Evolutionary conservation across 148 eudicot species (phyloP), one percentile per base, ranked within the genome.

Genomic region (Dianthus caryophyllus): DNA sequence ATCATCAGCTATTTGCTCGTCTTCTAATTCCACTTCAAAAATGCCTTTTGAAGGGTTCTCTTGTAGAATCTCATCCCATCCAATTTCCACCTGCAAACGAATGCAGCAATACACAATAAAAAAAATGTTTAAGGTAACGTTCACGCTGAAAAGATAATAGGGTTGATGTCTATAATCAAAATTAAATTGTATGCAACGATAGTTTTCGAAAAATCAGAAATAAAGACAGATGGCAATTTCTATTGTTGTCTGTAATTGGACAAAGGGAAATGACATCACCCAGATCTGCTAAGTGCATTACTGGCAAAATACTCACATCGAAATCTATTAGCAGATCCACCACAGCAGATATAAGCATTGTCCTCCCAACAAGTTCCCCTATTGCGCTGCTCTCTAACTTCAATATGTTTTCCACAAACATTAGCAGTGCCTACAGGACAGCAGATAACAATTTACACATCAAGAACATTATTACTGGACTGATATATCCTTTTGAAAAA

Each of bases 21-120:
- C 96, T 81, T 88, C 99, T 50, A 94, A 79, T 77, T 94, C 97
- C 86, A 94, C 77, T 74, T 90, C 90, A 82, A 94, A 94, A 61
- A 94, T 88, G 67, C 90, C 89, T 84, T 88, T 94, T 50, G 74
- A 75, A 46, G 91, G 81, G 41, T 94, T 89, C 58, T 90, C 96
- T 49, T 73, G 79, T 25, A 84, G 57, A 78, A 88, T 81, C 13
- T 87, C 90, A 69, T 87, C 84, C 97, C 97, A 91, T 43, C 75
- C 81, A 77, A 94, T 83, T 69, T 80, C 83, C 77, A 90, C 84
- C 99, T 94, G 74, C 65, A 76, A 71, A 6, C 20, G 55, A 61
- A 14, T 30, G 6, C 12, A 65, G 36, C 25, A 57, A 26, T n/a
- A n/a, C n/a, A n/a, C 66, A n/a, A 44, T 20, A 25, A 39, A 10